Conservation (phyloP, 1,284 basidiomycete species). For the Trametes versicolor region DNA sequence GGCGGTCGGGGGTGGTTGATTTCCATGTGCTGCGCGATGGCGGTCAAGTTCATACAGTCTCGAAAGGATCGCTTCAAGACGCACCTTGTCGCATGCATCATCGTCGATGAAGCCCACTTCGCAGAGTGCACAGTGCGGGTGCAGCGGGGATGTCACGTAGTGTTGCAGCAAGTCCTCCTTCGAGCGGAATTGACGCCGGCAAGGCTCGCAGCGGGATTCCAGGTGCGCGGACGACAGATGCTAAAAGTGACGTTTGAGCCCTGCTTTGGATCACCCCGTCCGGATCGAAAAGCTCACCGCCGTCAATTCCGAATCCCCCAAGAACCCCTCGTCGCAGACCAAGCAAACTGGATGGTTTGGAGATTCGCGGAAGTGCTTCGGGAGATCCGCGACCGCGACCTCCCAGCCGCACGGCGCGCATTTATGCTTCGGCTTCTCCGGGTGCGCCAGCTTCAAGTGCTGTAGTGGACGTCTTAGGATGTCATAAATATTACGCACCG, state of each 20-base stretch:
- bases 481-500: not conserved
- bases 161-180: constrained; percentile 29
- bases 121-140: constrained; percentile 34
- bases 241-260: constrained; percentile 9
- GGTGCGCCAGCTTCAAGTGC: constrained; percentile 25
- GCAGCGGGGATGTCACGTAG: constrained; percentile 28
- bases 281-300: constrained; percentile 14
- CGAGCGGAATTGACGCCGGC: constrained; percentile 26
- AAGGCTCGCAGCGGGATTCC: constrained; percentile 21
- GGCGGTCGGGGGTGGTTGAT: constrained; percentile 30
- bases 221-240: constrained; percentile 32
- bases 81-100: constrained; percentile 27
- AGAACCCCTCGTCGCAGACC: constrained; percentile 31
- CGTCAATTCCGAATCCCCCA: constrained; percentile 17
- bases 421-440: constrained; percentile 4
- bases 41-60: not conserved
- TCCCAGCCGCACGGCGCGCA: constrained; percentile 24
- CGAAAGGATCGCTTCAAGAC: not conserved
- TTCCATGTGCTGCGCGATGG: constrained; percentile 25
- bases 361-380: constrained; percentile 30
- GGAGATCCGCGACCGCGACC: constrained; percentile 12
- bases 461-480: not conserved
- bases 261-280: not conserved
- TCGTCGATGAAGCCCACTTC: constrained; percentile 34
- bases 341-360: constrained; percentile 32